Base-by-base conservation (phyloP, 1,139 yeast genomes). In the Kodamaea anthophila region DNA sequence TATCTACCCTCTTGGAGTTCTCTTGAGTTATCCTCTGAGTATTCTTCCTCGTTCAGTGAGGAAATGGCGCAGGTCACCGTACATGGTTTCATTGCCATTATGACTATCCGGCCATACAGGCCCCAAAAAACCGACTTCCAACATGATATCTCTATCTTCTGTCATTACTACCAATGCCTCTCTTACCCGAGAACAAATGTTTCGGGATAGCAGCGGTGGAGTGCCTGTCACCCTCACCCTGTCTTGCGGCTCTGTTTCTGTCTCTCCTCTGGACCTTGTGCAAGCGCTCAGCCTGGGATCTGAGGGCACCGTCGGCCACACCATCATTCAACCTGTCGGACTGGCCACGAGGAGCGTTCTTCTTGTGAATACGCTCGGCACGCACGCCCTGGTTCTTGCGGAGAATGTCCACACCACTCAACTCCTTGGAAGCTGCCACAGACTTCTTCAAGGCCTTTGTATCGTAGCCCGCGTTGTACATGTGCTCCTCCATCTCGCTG, bases 191-290 rank as follows among this genome's bases (percentile, higher is more conserved):
- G 68, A 81, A 84, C 71, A 91, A 71, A 65, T 91, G 98, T 69
- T 87, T 88, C 41, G 96, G 96, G 65, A 86, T 60, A 41, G 84
- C 66, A 35, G 85, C 91, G 37, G 88, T 75, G 36, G 78, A 69
- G 56, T 86, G 95, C 63, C 96, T 81, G 63, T 91, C 99, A 51
- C 85, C 84, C 65, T 93, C 98, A 67, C 97, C 96, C 44, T 77
- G 84, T 63, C 95, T 79, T 24, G 97, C 96, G 53, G 70, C 64
- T 65, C 91, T 80, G 64, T 88, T 86, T 67, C 97, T 78, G 53
- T 84, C 94, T 64, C 96, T 78, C 73, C 95, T 87, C 58, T 84
- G 91, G 46, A 85, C 60, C 66, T 87, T 87, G 51, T 77, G 81
- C 61, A 87, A 65, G 68, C 93, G 80, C 46, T 82, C 94, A 34